Evolutionary conservation across 2,329 filamentous ascomycete genomes (phyloP), one percentile per base, ranked within the genome.

Genomic region (Colletotrichum brevisporum): DNA sequence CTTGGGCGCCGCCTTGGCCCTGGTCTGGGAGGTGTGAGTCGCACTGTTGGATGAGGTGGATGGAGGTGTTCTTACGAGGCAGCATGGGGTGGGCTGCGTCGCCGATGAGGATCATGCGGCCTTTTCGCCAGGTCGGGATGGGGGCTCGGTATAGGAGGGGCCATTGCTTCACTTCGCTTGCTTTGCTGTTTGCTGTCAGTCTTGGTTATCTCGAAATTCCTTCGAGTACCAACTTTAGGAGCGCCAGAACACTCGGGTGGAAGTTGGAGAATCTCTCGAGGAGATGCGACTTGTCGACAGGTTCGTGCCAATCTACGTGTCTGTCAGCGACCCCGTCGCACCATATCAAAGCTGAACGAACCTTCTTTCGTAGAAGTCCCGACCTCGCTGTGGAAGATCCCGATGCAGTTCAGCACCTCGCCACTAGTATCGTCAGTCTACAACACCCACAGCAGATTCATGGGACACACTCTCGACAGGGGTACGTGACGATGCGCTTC

Each of bases 21-120:
- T 82, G 81, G 61, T 82, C 80, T 69, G 9, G 3, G 8, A 16
- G 4, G 2, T 6, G 18, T 58, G 1, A 47, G 36, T 71, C 10
- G 24, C 10, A 16, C 21, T 12, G 8, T 2, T 6, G 18, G 21
- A 68, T 24, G 65, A 0, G 5, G 0, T 3, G 8, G 15, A 4
- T 31, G 9, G 0, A 16, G 4, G 12, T 8, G 9, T 24, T 26
- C 76, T 54, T 67, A 80, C 79, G 78, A 1, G 79, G 80, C 12
- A 82, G 75, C 77, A 81, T 81, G 0, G 79, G 79, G 63, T 82
- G 80, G 0, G 80, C 80, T 0, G 80, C 78, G 51, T 82, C 80
- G 6, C 80, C 80, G 15, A 76, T 75, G 2, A 82, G 73, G 2
- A 76, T 71, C 65, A 81, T 67, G 6, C 73, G 73, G 0, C 74